Conservation (phyloP, 768 basidiomycete species). For the Mycena galericulata region DNA sequence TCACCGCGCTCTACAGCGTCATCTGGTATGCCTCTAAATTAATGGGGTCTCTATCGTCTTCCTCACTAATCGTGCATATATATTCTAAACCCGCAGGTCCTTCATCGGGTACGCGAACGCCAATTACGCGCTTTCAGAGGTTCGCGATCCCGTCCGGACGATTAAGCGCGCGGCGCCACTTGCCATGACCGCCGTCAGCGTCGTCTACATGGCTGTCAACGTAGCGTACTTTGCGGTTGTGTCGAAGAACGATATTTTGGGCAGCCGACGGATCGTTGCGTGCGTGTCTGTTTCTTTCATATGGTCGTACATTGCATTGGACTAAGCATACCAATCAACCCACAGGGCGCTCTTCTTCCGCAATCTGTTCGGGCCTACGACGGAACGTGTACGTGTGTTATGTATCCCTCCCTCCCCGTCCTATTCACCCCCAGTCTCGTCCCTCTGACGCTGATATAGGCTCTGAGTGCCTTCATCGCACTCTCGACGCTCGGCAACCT, state of each 20-base stretch:
- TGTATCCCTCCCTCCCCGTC: not conserved
- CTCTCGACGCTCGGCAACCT: conserved; percentile 75
- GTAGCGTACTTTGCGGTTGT: conserved; percentile 81
- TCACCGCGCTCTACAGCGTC: conserved; percentile 74
- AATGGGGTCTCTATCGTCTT: conserved; percentile 75
- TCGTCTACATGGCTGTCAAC: conserved; percentile 75
- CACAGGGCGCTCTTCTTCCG: conserved; percentile 81
- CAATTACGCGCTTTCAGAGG: conserved; percentile 78
- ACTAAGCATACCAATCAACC: too few relatives aligned
- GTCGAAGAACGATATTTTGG: conserved; percentile 72
- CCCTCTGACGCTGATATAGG: too few relatives aligned
- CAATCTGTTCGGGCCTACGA: conserved; percentile 72
- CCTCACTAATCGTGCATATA: conserved; percentile 53
- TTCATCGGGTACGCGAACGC: conserved; percentile 79
- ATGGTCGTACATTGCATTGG: too few relatives aligned
- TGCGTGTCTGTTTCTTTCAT: too few relatives aligned
- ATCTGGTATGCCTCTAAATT: conserved; percentile 76
- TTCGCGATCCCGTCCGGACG: conserved; percentile 74
- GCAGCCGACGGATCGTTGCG: conserved; percentile 77
- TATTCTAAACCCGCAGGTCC: conserved; percentile 65
- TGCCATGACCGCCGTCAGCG: conserved; percentile 67
- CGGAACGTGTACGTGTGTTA: conserved; percentile 64
- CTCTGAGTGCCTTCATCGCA: conserved; percentile 70
- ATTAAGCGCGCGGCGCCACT: conserved; percentile 76
- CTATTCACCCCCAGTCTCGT: not conserved